Evolutionary conservation across 208 protist genomes (phyloP).

Genomic region (Crithidia thermophila): DNA sequence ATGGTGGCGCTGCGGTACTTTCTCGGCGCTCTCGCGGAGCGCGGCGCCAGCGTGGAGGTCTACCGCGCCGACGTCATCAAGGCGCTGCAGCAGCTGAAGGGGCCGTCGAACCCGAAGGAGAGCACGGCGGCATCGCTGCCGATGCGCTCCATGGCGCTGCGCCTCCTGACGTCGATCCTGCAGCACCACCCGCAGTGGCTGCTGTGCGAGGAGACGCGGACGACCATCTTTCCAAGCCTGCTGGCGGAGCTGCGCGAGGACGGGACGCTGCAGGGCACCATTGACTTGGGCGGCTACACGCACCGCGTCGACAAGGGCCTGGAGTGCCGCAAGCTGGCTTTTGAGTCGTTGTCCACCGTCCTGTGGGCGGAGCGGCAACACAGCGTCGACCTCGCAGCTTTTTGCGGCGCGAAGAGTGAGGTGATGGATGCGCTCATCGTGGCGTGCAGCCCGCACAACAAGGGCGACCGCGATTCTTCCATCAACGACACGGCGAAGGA

Average conservation of each 20-base stretch:
- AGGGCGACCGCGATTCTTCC: conserved; percentile 44
- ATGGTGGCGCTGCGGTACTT: conserved; percentile 38
- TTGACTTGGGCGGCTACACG: conserved; percentile 94
- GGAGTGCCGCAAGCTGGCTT: conserved; percentile 93
- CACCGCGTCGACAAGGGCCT: conserved; percentile 94
- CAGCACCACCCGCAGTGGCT: conserved; percentile 43
- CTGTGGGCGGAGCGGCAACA: conserved; percentile 39
- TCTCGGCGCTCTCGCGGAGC: conserved; percentile 20
- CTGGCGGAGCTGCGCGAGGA: conserved; percentile 34
- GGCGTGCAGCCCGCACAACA: conserved; percentile 39
- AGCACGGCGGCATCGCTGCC: conserved; percentile 31
- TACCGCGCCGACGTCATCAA: conserved; percentile 17
- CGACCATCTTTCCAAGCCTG: conserved; percentile 28
- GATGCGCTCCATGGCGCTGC: conserved; percentile 33
- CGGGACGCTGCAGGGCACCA: conserved; percentile 49
- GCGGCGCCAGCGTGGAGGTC: conserved; percentile 17
- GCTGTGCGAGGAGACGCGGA: conserved; percentile 28
- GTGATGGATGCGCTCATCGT: conserved; percentile 50
- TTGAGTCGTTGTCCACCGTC: conserved; percentile 93
- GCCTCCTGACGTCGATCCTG: conserved; percentile 45
- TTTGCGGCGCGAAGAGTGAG: conserved; percentile 40
- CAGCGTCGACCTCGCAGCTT: conserved; percentile 42
- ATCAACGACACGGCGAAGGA: conserved; percentile 54
- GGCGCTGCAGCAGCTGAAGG: conserved; percentile 25
- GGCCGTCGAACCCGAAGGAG: conserved; percentile 18